Conservation (phyloP, 768 basidiomycete genomes). For the Xerocomus potaroensis region DNA sequence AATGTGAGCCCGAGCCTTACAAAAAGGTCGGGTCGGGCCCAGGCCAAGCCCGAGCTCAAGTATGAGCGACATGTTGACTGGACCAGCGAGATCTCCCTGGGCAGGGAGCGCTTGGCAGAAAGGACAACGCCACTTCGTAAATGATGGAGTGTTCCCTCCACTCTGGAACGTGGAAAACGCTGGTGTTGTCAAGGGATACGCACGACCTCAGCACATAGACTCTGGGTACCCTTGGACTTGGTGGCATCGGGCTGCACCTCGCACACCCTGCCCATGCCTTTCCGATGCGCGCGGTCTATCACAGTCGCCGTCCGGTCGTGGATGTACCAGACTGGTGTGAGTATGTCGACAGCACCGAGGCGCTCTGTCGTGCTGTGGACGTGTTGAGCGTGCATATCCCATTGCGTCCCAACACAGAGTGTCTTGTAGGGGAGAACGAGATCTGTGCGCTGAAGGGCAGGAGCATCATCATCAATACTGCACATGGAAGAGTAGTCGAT, state of each 20-base stretch:
- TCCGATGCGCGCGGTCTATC: constrained; percentile 87
- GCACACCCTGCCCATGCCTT: constrained; percentile 73
- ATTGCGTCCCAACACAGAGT: constrained; percentile 66
- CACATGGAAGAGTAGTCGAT: constrained; percentile 87
- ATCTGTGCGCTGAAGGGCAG: constrained; percentile 77
- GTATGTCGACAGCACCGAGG: constrained; percentile 64
- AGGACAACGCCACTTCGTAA: constrained; percentile 70
- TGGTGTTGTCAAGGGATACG: constrained; percentile 39
- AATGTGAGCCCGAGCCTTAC: too few relatives aligned
- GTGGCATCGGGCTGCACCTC: constrained; percentile 70
- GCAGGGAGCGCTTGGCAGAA: too few relatives aligned
- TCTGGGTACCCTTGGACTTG: constrained; percentile 69
- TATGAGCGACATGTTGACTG: too few relatives aligned
- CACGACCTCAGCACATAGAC: constrained; percentile 68
- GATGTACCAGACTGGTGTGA: constrained; percentile 69
- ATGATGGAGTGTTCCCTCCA: constrained; percentile 53
- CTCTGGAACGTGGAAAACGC: constrained; percentile 52
- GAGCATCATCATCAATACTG: constrained; percentile 79
- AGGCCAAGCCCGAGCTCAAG: too few relatives aligned
- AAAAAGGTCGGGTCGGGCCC: too few relatives aligned
- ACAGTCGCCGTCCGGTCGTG: constrained; percentile 54
- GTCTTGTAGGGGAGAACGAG: constrained; percentile 68
- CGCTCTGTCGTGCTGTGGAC: constrained; percentile 68
- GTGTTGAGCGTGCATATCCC: constrained; percentile 87
- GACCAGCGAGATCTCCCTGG: too few relatives aligned